Evolutionary conservation across 2,329 filamentous ascomycete species (phyloP).

Genomic region (Fusarium paranaense): DNA sequence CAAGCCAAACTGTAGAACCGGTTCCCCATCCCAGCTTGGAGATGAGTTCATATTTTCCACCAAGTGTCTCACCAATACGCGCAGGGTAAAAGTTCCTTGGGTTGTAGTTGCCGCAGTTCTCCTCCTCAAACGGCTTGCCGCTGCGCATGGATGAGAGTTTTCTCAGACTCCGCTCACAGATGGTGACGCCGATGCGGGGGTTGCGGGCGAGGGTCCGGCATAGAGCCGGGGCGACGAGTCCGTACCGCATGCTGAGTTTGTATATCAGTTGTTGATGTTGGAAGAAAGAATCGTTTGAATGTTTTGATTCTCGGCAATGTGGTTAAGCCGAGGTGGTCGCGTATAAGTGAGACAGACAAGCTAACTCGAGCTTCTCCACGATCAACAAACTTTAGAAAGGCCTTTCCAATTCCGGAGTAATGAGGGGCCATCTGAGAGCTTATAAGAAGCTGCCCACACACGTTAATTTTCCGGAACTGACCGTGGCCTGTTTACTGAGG

Average conservation of each 20-base stretch:
- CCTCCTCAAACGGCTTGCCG: slow-evolving; percentile 38
- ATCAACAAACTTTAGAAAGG: not conserved
- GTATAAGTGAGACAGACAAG: not conserved
- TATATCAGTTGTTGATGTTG: not conserved
- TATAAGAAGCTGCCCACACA: not conserved
- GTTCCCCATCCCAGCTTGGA: slow-evolving; percentile 54
- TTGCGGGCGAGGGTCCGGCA: slow-evolving; percentile 15
- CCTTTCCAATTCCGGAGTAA: not conserved
- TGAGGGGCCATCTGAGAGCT: not conserved
- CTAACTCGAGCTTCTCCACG: not conserved
- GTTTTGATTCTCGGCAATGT: not conserved
- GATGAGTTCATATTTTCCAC: slow-evolving; percentile 50
- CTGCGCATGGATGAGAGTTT: slow-evolving; percentile 22
- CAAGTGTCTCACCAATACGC: slow-evolving; percentile 48
- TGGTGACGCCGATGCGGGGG: slow-evolving; percentile 3
- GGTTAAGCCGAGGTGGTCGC: not conserved
- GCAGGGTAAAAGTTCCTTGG: slow-evolving; percentile 48
- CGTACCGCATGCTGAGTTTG: slow-evolving; percentile 20
- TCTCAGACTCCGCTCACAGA: slow-evolving; percentile 5
- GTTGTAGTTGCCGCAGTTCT: slow-evolving; percentile 39
- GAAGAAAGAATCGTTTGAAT: not conserved
- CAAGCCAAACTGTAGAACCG: slow-evolving; percentile 55
- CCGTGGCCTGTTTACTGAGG: slow-evolving; percentile 13
- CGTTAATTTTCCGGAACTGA: slow-evolving; percentile 13
- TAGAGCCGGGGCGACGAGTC: slow-evolving; percentile 15